phyloP scores from a whole-genome alignment of 768 basidiomycete species.

The Boletus insuetus region DNA sequence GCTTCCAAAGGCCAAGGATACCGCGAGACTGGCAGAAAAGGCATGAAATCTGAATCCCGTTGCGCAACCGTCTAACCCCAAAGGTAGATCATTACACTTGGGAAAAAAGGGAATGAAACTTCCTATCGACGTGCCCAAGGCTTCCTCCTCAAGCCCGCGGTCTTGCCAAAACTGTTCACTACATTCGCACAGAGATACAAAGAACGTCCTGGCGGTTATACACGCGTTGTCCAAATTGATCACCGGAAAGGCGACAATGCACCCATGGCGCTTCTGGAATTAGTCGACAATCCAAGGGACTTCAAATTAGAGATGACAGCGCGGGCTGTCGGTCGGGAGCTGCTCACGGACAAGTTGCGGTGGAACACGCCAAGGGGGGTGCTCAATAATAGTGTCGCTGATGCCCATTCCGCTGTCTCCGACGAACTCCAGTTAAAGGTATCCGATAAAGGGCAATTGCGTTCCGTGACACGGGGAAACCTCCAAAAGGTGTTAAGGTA shows the following conservation, averaged over 20 bases:
- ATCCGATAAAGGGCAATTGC: slow-evolving; percentile 42
- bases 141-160: slow-evolving; percentile 70
- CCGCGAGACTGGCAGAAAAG: slow-evolving; percentile 92
- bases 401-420: slow-evolving; percentile 45
- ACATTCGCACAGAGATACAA: slow-evolving; percentile 80
- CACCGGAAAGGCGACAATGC: slow-evolving; percentile 90
- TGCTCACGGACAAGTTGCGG: slow-evolving; percentile 56
- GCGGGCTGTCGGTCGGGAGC: slow-evolving; percentile 82
- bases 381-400: slow-evolving; percentile 49
- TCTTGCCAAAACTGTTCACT: slow-evolving; percentile 81
- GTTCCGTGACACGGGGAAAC: slow-evolving; percentile 71
- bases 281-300: slow-evolving; percentile 94
- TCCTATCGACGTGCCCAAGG: slow-evolving; percentile 71
- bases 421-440: slow-evolving; percentile 43
- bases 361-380: slow-evolving; percentile 42
- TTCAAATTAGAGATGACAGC: slow-evolving; percentile 87
- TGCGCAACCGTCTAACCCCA: slow-evolving; percentile 5
- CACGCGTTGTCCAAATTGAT: slow-evolving; percentile 90
- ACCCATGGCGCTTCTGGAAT: slow-evolving; percentile 84
- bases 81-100: slow-evolving; percentile 81
- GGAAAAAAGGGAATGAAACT: slow-evolving; percentile 76
- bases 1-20: slow-evolving; percentile 89
- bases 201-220: slow-evolving; percentile 87
- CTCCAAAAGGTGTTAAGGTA: slow-evolving; percentile 71
- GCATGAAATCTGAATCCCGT: slow-evolving; percentile 33